These are phyloP conservation scores for Taxawa tesnikishii DNA, from an alignment of 2,329 filamentous ascomycete species.

Conservation along the genomic window DNA sequence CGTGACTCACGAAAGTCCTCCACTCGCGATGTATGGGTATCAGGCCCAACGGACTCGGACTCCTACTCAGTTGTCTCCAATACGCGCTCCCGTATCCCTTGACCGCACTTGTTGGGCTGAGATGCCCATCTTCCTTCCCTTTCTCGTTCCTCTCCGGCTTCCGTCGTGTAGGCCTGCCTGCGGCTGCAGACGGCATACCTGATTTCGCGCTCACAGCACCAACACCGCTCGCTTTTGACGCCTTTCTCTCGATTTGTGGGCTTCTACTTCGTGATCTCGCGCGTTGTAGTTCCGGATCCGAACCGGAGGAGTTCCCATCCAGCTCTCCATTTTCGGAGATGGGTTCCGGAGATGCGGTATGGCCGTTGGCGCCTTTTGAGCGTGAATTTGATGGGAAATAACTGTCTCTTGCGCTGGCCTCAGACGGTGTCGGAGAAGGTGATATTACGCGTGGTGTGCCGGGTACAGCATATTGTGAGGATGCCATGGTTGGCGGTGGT, in stretches of 20 bases:
- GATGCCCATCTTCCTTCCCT: constrained; percentile 49
- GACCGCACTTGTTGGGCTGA: constrained; percentile 50
- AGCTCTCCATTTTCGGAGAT: constrained; percentile 45
- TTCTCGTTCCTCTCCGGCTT: constrained; percentile 27
- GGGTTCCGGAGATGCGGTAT: constrained; percentile 44
- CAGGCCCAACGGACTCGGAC: constrained; percentile 80
- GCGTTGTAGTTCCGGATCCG: constrained; percentile 39
- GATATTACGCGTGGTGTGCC: constrained; percentile 79
- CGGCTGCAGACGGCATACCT: constrained; percentile 4
- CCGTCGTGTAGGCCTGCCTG: constrained; percentile 13
- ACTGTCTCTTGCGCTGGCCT: constrained; percentile 40
- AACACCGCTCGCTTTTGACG: constrained; percentile 33
- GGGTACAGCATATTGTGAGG: constrained; percentile 50
- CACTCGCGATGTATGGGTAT: constrained; percentile 94
- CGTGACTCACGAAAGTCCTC: constrained; percentile 58
- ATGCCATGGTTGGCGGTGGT: too few species aligned
- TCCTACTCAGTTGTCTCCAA: constrained; percentile 82
- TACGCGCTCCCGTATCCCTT: constrained; percentile 62
- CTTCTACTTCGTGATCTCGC: constrained; percentile 62
- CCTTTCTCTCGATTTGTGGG: constrained; percentile 33
- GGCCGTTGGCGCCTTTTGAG: constrained; percentile 55
- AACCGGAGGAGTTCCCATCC: constrained; percentile 28
- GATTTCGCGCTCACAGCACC: constrained; percentile 31
- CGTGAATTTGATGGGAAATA: constrained; percentile 68
- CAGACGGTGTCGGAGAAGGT: constrained; percentile 66